Percentiles rank a stretch among this genome's conserved stretches.
Conservation (phyloP, 2,329 filamentous ascomycete species). For the Ustulina deusta region DNA sequence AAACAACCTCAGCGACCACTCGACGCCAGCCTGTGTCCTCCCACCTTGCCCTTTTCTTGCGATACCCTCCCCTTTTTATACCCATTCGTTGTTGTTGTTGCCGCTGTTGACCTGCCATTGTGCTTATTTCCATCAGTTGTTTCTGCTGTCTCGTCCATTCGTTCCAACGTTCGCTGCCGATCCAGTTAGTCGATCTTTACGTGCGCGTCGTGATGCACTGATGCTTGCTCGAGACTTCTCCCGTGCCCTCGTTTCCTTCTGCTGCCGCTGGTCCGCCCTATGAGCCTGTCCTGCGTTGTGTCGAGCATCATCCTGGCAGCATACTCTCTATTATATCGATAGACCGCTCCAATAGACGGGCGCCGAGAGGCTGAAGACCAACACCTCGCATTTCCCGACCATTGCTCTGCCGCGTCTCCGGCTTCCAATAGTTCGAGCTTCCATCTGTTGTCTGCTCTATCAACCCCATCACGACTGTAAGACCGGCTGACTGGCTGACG, state of each 20-base stretch:
- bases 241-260: slow-evolving; percentile 31
- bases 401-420: slow-evolving; percentile 32
- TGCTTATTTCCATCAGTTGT: slow-evolving; percentile 47
- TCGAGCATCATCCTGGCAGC: slow-evolving; percentile 41
- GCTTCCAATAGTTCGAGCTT: slow-evolving; percentile 34
- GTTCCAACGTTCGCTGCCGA: slow-evolving; percentile 33
- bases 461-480: slow-evolving; percentile 12
- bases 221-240: slow-evolving; percentile 32
- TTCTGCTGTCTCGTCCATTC: slow-evolving; percentile 32
- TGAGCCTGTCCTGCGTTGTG: slow-evolving; percentile 31
- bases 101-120: slow-evolving; percentile 42
- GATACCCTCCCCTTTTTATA: slow-evolving; percentile 49
- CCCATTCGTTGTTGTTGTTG: slow-evolving; percentile 38
- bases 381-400: slow-evolving; percentile 28
- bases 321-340: slow-evolving; percentile 45
- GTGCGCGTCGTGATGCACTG: slow-evolving; percentile 39
- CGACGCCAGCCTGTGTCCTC: slow-evolving; percentile 23
- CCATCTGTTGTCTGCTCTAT: slow-evolving; percentile 21
- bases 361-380: slow-evolving; percentile 20
- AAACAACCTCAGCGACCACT: slow-evolving; percentile 27
- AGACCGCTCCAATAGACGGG: slow-evolving; percentile 29
- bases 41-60: slow-evolving; percentile 39
- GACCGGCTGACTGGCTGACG: slow-evolving; percentile 14
- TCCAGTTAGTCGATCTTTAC: slow-evolving; percentile 30
- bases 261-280: slow-evolving; percentile 26